Percentiles rank a stretch among this genome's conserved stretches.
Conservation (phyloP, 352 stramenopile genomes). For the Phytophthora vignae region DNA sequence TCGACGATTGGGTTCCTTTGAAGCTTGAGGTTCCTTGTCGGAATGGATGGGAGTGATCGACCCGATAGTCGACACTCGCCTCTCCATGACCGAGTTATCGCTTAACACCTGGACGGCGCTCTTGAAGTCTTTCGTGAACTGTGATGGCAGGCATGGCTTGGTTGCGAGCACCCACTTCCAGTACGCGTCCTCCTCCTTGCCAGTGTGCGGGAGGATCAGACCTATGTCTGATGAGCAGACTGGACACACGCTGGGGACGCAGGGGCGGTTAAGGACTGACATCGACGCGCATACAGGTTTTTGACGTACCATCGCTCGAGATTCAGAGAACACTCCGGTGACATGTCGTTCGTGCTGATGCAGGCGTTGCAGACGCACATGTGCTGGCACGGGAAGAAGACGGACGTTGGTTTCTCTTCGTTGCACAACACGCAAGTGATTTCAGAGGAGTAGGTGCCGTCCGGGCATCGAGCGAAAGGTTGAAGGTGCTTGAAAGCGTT, state of each 20-base stretch:
- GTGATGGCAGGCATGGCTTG: slow-evolving; percentile 39
- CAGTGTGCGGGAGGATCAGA: slow-evolving; percentile 61
- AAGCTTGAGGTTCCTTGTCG: neutral
- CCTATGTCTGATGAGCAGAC: slow-evolving; percentile 64
- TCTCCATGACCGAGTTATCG: neutral
- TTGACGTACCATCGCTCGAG: slow-evolving; percentile 27
- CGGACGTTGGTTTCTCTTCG: slow-evolving; percentile 19
- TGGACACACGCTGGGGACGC: slow-evolving; percentile 49
- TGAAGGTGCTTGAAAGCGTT: slow-evolving; percentile 52
- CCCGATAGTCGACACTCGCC: neutral
- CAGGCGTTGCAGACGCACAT: slow-evolving; percentile 65
- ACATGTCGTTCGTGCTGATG: slow-evolving; percentile 50
- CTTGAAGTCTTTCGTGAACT: slow-evolving; percentile 68
- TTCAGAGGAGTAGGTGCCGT: slow-evolving; percentile 45
- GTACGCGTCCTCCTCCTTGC: slow-evolving; percentile 56
- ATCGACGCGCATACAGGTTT: neutral
- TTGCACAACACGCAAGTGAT: slow-evolving; percentile 55
- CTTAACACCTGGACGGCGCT: slow-evolving; percentile 17
- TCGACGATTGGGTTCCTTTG: neutral
- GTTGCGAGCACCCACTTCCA: slow-evolving; percentile 66
- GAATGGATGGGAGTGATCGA: neutral
- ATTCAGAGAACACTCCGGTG: slow-evolving; percentile 22
- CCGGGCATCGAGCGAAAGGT: slow-evolving; percentile 47
- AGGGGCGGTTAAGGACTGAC: neutral
- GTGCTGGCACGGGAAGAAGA: slow-evolving; percentile 58